Conservation (phyloP, 2,329 filamentous ascomycete species). For the Epichloe typhina region DNA sequence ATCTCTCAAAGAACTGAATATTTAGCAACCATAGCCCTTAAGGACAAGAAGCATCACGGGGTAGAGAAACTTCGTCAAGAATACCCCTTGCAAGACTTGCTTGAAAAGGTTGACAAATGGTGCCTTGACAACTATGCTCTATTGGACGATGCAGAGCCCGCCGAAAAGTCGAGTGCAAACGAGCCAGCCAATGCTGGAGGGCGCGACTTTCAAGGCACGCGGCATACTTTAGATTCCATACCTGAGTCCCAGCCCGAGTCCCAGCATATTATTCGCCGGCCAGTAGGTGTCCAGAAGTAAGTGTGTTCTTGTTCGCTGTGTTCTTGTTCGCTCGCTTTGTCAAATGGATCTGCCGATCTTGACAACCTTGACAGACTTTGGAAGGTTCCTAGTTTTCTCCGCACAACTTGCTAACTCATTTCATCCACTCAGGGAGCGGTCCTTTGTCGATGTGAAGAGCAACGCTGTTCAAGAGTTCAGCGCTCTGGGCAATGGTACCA, state of each 20-base stretch:
- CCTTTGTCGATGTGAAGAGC: neutral
- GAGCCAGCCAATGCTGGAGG: neutral
- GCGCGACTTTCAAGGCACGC: neutral
- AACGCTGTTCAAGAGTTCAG: neutral
- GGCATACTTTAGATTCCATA: neutral
- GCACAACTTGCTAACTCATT: no score
- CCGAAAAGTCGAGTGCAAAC: neutral
- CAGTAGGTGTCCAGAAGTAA: neutral
- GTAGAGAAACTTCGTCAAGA: constrained; percentile 7
- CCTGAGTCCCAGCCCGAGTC: neutral
- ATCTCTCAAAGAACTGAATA: neutral
- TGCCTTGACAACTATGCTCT: constrained; percentile 9
- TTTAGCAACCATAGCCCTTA: neutral
- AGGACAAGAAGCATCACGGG: constrained; percentile 4
- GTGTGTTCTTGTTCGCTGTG: neutral
- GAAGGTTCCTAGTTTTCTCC: no score
- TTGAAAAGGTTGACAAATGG: constrained; percentile 10
- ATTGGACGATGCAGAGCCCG: neutral
- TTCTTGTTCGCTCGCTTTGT: neutral
- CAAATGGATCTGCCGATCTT: neutral
- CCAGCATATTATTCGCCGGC: neutral
- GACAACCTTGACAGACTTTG: neutral
- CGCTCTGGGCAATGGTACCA: neutral
- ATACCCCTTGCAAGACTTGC: constrained; percentile 10
- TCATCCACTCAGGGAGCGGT: neutral